A percentile compares a stretch with the other conserved stretches of the same genome.
Conservation (phyloP, 108 stramenopile species). For the Cyclotella choctawhatcheeana region DNA sequence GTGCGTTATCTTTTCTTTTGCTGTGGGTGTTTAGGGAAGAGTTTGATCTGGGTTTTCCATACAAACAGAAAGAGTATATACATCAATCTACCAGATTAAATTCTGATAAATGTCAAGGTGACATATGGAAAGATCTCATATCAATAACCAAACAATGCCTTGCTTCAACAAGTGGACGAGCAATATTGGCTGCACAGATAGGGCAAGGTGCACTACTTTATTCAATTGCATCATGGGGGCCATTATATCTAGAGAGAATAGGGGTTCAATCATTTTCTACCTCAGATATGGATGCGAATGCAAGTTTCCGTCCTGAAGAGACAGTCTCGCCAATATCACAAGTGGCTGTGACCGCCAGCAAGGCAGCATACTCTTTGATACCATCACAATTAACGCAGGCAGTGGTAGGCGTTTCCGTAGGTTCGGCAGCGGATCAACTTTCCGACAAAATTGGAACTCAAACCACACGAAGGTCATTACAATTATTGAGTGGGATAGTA, state of each 20-base stretch:
- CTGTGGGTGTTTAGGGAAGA: constrained; percentile 21
- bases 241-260: constrained; percentile 45
- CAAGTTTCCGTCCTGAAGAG: background rate
- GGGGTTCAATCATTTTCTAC: background rate
- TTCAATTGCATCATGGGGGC: constrained; percentile 48
- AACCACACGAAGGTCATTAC: constrained; percentile 28
- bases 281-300: background rate
- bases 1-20: constrained; percentile 26
- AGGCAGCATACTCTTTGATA: constrained; percentile 39
- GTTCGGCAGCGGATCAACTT: constrained; percentile 33
- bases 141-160: constrained; percentile 35
- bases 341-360: constrained; percentile 26
- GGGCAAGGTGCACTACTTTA: constrained; percentile 46
- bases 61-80: background rate
- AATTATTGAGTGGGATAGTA: constrained; percentile 27
- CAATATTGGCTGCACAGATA: constrained; percentile 43
- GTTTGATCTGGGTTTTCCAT: constrained; percentile 25
- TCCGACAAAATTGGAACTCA: constrained; percentile 24
- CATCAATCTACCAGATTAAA: background rate
- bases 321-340: constrained; percentile 19
- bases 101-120: too few species aligned
- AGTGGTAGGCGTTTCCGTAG: constrained; percentile 35
- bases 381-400: constrained; percentile 46
- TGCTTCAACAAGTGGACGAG: constrained; percentile 39
- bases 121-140: constrained; percentile 21